Conservation (phyloP, 73 alveolate genomes). For the Paramecium primaurelia region DNA sequence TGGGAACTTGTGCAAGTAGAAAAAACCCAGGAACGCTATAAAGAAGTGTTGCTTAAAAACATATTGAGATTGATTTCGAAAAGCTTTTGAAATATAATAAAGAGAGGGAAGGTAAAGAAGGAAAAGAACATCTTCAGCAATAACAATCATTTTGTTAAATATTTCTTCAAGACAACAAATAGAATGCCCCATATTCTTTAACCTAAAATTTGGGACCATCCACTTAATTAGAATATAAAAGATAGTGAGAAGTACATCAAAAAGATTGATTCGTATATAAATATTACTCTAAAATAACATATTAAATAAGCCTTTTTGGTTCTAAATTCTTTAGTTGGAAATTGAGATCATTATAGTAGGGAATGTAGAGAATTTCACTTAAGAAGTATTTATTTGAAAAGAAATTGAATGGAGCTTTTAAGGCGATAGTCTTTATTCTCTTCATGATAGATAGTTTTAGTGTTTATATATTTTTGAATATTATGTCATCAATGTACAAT, state of each 20-base stretch:
- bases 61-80: neutral
- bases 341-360: neutral
- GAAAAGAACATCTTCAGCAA: neutral
- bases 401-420: neutral
- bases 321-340: neutral
- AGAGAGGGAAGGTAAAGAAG: neutral
- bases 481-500: neutral
- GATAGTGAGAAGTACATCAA: neutral
- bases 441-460: neutral
- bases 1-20: neutral
- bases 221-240: neutral
- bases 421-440: neutral
- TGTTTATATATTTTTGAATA: neutral
- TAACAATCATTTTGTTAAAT: neutral
- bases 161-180: neutral
- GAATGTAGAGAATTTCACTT: neutral
- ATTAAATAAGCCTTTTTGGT: neutral
- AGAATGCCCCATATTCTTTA: neutral
- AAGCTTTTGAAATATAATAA: neutral
- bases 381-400: neutral
- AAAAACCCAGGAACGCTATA: neutral
- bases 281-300: neutral
- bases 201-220: conserved; percentile 15
- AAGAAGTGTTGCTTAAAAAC: conserved; percentile 1
- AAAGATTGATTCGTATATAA: neutral